Base-by-base conservation (phyloP, 2,329 filamentous ascomycete genomes). In the Hypocrella siamensis region DNA sequence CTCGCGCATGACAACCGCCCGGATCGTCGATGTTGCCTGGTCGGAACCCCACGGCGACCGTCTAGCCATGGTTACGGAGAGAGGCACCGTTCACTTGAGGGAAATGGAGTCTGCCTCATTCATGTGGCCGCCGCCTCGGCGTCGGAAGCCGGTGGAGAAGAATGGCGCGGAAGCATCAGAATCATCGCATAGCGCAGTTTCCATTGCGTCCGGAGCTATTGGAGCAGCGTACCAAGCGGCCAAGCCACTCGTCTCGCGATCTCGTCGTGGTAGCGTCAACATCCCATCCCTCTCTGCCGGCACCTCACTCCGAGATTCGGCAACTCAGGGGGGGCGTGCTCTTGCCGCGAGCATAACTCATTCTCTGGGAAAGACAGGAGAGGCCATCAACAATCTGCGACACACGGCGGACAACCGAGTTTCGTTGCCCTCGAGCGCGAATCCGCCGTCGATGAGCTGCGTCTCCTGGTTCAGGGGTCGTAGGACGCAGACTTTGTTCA, bases 51-150 rank as follows among this genome's bases (percentile, higher is more conserved):
- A 77, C 34, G 83, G 82, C 16, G 82, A 93, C 48, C 77, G 81
- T 36, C 60, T 92, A 25, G 88, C 86, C 2, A 76, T 98, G 57
- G 75, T 94, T 17, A 96, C 90, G 1, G 84, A 93, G 46, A 81
- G 86, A 43, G 85, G 88, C n/a, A 98, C 90, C 7, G 76, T 94
- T 9, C 90, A 98, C 55, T 70, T 96, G 27, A 77, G 93, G 40
- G 82, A 93, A 42, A 71, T 96, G 53, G 84, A 85, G 7, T 66
- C 73, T 28, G 80, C 74, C 39, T 82, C 83, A 4, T 88, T 86
- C 44, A 75, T 80, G 41, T 93, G 86, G 86, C 86, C 86, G 26
- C 82, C 85, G 17, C 76, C 74, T 26, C 66, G 70, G 25, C 63
- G 67, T 32, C 61, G 65, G 36, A 54, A 52, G 37, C 58, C 54